phyloP scores from a whole-genome alignment of 2,329 filamentous ascomycete species.

The Reticulascus tulasneorum region DNA sequence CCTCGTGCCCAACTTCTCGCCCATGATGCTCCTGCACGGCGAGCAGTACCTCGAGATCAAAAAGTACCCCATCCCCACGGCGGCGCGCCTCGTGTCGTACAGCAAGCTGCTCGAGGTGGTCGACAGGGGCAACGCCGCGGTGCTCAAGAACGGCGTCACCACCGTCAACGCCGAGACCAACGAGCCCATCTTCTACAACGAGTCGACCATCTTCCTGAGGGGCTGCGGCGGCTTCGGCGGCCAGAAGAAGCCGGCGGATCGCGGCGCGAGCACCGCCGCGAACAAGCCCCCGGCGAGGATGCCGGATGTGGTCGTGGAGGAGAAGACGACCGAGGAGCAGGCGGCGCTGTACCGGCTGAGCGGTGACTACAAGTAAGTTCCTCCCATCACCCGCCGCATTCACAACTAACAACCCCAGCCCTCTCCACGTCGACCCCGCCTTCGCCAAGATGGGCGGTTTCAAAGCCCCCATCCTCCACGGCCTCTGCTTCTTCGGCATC shows the following conservation, averaged over 20 bases:
- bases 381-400: not conserved
- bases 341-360: slow-evolving; percentile 90
- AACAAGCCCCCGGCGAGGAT: slow-evolving; percentile 74
- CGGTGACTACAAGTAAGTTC: slow-evolving; percentile 76
- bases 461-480: slow-evolving; percentile 90
- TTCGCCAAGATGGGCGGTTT: slow-evolving; percentile 97
- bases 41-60: slow-evolving; percentile 97
- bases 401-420: slow-evolving; percentile 37
- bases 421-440: slow-evolving; percentile 88
- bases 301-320: slow-evolving; percentile 80
- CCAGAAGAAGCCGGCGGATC: slow-evolving; percentile 68
- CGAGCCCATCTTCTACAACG: slow-evolving; percentile 95
- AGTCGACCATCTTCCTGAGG: slow-evolving; percentile 87
- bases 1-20: slow-evolving; percentile 91
- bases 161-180: slow-evolving; percentile 82
- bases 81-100: slow-evolving; percentile 69
- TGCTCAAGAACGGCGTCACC: slow-evolving; percentile 74
- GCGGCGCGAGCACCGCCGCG: slow-evolving; percentile 73
- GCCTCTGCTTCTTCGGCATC: slow-evolving; percentile 92
- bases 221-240: slow-evolving; percentile 90
- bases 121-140: slow-evolving; percentile 88
- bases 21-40: slow-evolving; percentile 98
- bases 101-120: slow-evolving; percentile 87
- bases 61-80: slow-evolving; percentile 87
- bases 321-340: slow-evolving; percentile 84